These are phyloP conservation scores for Solanum peruvianum DNA, from an alignment of 257 asterid genomes.

Conservation along the genomic window DNA sequence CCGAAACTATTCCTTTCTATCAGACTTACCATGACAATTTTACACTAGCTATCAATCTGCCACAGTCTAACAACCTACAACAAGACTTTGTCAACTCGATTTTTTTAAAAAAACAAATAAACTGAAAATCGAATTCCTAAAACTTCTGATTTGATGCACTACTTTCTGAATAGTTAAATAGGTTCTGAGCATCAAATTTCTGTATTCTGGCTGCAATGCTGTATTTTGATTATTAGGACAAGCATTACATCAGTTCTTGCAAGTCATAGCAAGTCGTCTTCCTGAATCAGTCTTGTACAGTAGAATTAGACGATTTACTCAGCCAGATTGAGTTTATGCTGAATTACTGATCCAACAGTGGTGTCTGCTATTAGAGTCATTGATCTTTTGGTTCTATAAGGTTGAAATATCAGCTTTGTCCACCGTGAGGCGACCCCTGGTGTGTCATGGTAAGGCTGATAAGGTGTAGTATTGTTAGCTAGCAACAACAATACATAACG, in stretches of 20 bases:
- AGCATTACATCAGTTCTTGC: background rate
- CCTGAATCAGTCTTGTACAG: background rate
- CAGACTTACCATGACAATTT: background rate
- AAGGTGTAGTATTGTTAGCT: too few species aligned
- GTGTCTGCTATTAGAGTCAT: background rate
- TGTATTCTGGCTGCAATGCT: background rate
- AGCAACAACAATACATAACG: too few species aligned
- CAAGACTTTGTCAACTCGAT: background rate
- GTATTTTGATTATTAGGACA: background rate
- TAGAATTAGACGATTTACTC: too few species aligned
- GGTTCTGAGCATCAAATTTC: background rate
- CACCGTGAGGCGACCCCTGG: background rate
- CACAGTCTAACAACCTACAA: background rate
- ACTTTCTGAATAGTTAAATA: background rate
- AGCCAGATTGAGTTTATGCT: background rate
- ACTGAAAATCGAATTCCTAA: background rate
- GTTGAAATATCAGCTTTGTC: too few species aligned
- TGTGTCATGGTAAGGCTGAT: background rate
- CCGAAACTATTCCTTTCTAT: too few species aligned
- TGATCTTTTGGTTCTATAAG: background rate
- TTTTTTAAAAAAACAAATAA: too few species aligned
- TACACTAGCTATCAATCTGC: too few species aligned
- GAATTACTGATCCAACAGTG: background rate
- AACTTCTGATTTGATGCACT: background rate
- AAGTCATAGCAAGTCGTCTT: background rate